These are phyloP conservation scores for Excoecaria agallocha DNA, from an alignment of 345 rosid genomes.

Conservation along the genomic window DNA sequence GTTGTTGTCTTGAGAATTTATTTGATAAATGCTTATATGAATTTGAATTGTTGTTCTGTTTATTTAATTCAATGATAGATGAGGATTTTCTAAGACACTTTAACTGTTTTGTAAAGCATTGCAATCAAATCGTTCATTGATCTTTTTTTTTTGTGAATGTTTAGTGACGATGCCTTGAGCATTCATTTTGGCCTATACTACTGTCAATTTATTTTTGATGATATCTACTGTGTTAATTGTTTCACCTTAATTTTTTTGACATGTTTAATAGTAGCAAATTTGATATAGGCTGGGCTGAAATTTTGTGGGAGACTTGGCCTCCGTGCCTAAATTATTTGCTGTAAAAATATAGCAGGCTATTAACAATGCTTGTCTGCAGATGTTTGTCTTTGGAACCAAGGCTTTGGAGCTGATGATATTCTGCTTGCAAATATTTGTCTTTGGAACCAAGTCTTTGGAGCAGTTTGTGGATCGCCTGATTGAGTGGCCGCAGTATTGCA, in stretches of 20 bases:
- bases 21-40: not conserved
- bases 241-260: no score
- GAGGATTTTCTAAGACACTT: not conserved
- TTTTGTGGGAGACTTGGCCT: not conserved
- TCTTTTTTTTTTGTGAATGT: not conserved
- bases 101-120: not conserved
- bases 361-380: no score
- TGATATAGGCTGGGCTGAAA: no score
- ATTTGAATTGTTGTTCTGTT: not conserved
- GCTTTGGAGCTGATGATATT: slow-evolving; percentile 8
- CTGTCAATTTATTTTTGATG: not conserved
- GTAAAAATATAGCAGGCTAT: not conserved
- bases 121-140: not conserved
- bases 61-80: not conserved
- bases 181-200: not conserved
- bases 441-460: slow-evolving; percentile 94
- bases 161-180: not conserved
- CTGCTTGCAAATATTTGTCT: slow-evolving; percentile 78
- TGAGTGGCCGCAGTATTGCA: slow-evolving; percentile 99
- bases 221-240: not conserved
- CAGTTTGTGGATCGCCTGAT: slow-evolving; percentile 92
- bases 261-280: not conserved
- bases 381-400: no score
- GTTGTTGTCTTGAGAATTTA: not conserved
- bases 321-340: not conserved